Conservation (phyloP, 495 filamentous ascomycete species). For the Neurospora africana region DNA sequence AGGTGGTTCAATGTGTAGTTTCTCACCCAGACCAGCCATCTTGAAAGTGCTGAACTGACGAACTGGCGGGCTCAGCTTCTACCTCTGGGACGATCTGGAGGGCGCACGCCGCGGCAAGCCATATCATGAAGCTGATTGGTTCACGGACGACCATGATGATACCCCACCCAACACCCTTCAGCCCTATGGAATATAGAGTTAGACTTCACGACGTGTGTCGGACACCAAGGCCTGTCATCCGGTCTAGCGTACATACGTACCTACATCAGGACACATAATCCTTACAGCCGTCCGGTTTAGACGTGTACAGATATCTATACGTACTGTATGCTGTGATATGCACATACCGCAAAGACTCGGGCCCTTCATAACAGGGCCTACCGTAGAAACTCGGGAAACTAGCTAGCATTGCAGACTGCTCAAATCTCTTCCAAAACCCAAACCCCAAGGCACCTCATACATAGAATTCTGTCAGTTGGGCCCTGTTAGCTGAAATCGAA, state of each 20-base stretch:
- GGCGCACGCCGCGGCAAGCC: background rate
- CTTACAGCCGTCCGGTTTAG: background rate
- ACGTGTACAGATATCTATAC: background rate
- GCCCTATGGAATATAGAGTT: background rate
- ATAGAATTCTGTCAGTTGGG: too few species aligned
- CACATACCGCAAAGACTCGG: background rate
- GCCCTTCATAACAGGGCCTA: too few species aligned
- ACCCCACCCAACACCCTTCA: background rate
- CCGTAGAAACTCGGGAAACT: too few species aligned
- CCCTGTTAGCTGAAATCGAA: too few species aligned
- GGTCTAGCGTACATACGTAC: background rate
- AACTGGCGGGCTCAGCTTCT: background rate
- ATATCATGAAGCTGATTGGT: background rate
- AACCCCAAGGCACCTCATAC: too few species aligned
- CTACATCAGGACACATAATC: background rate
- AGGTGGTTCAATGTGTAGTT: background rate
- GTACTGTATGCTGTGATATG: background rate
- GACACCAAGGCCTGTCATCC: background rate
- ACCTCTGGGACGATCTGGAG: background rate
- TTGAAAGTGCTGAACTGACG: background rate
- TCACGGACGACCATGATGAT: too few species aligned
- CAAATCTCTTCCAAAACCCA: too few species aligned
- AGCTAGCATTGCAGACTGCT: too few species aligned
- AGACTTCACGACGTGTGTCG: background rate
- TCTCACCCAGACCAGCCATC: background rate